A percentile compares a stretch with the other conserved stretches of the same genome.
phyloP scores from a whole-genome alignment of 1,284 basidiomycete genomes.

The Agroathelia rolfsii region DNA sequence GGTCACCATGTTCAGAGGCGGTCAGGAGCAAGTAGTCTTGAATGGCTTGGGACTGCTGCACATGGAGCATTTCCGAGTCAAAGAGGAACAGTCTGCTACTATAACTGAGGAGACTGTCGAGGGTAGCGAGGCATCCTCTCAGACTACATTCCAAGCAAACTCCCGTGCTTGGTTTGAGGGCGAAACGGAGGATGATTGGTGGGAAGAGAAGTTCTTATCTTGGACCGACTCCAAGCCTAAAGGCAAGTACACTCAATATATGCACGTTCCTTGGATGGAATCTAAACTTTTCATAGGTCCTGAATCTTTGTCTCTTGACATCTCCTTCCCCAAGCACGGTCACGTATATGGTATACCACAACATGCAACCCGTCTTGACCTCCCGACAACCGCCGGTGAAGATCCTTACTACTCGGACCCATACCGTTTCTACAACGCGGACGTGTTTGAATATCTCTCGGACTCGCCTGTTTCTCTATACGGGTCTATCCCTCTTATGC shows the following conservation, averaged over 20 bases:
- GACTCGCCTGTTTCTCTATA: slow-evolving; percentile 90
- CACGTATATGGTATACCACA: slow-evolving; percentile 95
- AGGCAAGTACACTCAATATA: slow-evolving; percentile 48
- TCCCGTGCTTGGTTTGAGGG: slow-evolving; percentile 80
- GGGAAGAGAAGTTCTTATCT: slow-evolving; percentile 82
- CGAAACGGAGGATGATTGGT: slow-evolving; percentile 71
- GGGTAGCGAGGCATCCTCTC: slow-evolving; percentile 37
- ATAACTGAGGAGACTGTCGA: slow-evolving; percentile 27
- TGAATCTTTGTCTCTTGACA: slow-evolving; percentile 87
- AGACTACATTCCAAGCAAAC: slow-evolving; percentile 44
- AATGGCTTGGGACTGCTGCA: slow-evolving; percentile 89
- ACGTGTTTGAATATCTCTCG: slow-evolving; percentile 95
- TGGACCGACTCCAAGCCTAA: slow-evolving; percentile 94
- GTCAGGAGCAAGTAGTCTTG: slow-evolving; percentile 77
- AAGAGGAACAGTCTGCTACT: slow-evolving; percentile 31
- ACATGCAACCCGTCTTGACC: slow-evolving; percentile 84
- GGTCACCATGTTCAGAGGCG: slow-evolving; percentile 62
- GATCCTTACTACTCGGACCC: slow-evolving; percentile 75
- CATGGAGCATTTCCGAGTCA: slow-evolving; percentile 93
- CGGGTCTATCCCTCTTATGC: slow-evolving; percentile 86
- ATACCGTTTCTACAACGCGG: slow-evolving; percentile 91
- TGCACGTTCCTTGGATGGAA: too few relatives aligned
- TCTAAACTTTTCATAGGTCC: slow-evolving; percentile 51
- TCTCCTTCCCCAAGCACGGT: slow-evolving; percentile 85
- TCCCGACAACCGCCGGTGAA: slow-evolving; percentile 77